Evolutionary conservation across 2,329 filamentous ascomycete genomes (phyloP).

Genomic region (Scytalidium sp.): DNA sequence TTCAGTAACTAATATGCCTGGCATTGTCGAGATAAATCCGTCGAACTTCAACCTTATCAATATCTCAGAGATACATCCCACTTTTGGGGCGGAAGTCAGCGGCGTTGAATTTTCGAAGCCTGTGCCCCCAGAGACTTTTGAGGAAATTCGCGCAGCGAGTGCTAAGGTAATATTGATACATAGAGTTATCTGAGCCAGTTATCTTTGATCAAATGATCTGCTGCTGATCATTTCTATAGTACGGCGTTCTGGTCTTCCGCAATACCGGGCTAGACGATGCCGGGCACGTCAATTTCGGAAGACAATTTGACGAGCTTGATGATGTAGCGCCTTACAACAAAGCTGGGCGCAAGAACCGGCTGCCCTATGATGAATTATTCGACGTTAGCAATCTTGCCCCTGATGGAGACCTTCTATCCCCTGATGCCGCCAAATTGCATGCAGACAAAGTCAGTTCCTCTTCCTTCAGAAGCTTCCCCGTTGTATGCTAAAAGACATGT

Average conservation of each 20-base stretch:
- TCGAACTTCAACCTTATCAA: too few species aligned
- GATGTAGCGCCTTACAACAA: slow-evolving; percentile 47
- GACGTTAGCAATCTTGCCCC: slow-evolving; percentile 54
- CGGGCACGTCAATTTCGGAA: slow-evolving; percentile 48
- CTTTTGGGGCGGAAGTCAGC: slow-evolving; percentile 33
- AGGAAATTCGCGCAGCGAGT: slow-evolving; percentile 32
- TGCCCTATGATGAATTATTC: slow-evolving; percentile 48
- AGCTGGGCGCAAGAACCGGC: slow-evolving; percentile 41
- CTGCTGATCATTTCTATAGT: slow-evolving; percentile 29
- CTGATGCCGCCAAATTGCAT: slow-evolving; percentile 12
- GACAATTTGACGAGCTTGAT: slow-evolving; percentile 52
- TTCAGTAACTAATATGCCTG: too few species aligned
- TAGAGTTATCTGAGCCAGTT: too few species aligned
- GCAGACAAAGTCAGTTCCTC: slow-evolving; percentile 15
- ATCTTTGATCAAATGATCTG: too few species aligned
- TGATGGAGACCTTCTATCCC: slow-evolving; percentile 31
- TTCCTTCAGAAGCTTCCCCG: too few species aligned
- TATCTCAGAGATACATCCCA: too few species aligned
- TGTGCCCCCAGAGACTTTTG: slow-evolving; percentile 29
- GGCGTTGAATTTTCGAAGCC: slow-evolving; percentile 34
- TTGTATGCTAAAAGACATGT: too few species aligned
- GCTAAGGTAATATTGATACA: slow-evolving; percentile 24
- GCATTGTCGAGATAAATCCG: too few species aligned
- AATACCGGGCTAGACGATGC: slow-evolving; percentile 47
- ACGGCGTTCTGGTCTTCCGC: slow-evolving; percentile 51